Evolutionary conservation across 257 asterid genomes (phyloP).

Genomic region (Nyctanthes arbortristis): DNA sequence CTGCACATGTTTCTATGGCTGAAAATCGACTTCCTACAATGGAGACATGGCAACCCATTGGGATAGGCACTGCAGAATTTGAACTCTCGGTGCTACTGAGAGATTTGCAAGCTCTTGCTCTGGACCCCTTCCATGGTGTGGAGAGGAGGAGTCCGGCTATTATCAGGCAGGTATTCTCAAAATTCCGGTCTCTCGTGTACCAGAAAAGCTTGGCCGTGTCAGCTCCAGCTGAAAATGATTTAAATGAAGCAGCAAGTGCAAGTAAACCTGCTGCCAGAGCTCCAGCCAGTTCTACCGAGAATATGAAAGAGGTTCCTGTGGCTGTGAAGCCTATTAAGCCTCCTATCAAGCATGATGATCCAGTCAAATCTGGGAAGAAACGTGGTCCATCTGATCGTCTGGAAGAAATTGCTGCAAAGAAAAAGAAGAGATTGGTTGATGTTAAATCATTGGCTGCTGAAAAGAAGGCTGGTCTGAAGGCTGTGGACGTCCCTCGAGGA

Average conservation of each 20-base stretch:
- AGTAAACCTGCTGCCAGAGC: slow-evolving; percentile 28
- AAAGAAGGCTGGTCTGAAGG: slow-evolving; percentile 50
- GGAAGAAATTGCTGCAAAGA: slow-evolving; percentile 42
- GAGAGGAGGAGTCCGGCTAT: slow-evolving; percentile 43
- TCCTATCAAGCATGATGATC: slow-evolving; percentile 57
- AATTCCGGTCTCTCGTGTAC: slow-evolving; percentile 74
- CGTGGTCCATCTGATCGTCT: slow-evolving; percentile 71
- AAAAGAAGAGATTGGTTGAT: slow-evolving; percentile 53
- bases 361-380: slow-evolving; percentile 73
- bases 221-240: slow-evolving; percentile 48
- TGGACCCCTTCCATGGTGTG: slow-evolving; percentile 61
- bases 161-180: slow-evolving; percentile 47
- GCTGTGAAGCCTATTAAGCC: slow-evolving; percentile 48
- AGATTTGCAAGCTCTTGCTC: slow-evolving; percentile 73
- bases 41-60: slow-evolving; percentile 32
- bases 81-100: slow-evolving; percentile 43
- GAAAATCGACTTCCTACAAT: slow-evolving; percentile 32
- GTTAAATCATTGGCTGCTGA: slow-evolving; percentile 47
- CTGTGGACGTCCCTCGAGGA: slow-evolving; percentile 40
- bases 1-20: slow-evolving; percentile 26
- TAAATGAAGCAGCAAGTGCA: slow-evolving; percentile 36
- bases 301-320: slow-evolving; percentile 37
- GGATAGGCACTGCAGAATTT: slow-evolving; percentile 22
- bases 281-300: slow-evolving; percentile 29
- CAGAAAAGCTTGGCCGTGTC: slow-evolving; percentile 69